A percentile compares a stretch with the other conserved stretches of the same genome.
Evolutionary conservation across 305 asterid genomes (phyloP).

Genomic region (Solanum hybrid): DNA sequence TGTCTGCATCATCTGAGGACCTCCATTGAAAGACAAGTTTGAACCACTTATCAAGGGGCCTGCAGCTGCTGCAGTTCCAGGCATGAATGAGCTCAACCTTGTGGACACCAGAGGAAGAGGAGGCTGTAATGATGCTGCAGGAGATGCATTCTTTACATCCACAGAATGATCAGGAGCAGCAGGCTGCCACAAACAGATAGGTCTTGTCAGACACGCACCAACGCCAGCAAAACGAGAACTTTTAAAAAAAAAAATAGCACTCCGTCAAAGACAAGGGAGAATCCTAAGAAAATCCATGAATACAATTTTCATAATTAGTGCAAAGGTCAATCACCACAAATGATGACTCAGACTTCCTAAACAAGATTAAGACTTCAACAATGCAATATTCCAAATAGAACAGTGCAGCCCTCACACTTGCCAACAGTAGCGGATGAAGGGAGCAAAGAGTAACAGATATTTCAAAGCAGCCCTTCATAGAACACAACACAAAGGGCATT

Average conservation of each 20-base stretch:
- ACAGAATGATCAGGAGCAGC: slow-evolving; percentile 3
- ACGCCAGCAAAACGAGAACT: not conserved
- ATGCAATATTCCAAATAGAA: not conserved
- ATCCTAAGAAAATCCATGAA: slow-evolving; percentile 1
- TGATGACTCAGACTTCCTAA: not conserved
- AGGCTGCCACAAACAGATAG: slow-evolving; percentile 3
- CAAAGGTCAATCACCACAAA: not conserved
- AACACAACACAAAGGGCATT: not conserved
- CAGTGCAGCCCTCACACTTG: not conserved
- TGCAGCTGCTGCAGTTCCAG: slow-evolving; percentile 19
- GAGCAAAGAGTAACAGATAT: not conserved
- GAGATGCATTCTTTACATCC: slow-evolving; percentile 14
- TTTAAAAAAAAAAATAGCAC: not conserved
- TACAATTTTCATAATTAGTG: not conserved
- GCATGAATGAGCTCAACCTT: not conserved
- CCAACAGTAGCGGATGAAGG: not conserved
- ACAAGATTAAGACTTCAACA: not conserved
- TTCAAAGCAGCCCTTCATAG: not conserved
- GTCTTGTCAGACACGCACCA: not conserved
- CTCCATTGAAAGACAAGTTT: slow-evolving; percentile 31
- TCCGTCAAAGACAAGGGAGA: not conserved
- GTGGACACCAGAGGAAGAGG: slow-evolving; percentile 17
- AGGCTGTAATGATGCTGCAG: slow-evolving; percentile 27
- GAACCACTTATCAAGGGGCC: slow-evolving; percentile 24
- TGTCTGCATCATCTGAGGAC: slow-evolving; percentile 25